These are phyloP conservation scores for Umbellularia californica DNA, from an alignment of 164 flowering plant species.

Conservation along the genomic window DNA sequence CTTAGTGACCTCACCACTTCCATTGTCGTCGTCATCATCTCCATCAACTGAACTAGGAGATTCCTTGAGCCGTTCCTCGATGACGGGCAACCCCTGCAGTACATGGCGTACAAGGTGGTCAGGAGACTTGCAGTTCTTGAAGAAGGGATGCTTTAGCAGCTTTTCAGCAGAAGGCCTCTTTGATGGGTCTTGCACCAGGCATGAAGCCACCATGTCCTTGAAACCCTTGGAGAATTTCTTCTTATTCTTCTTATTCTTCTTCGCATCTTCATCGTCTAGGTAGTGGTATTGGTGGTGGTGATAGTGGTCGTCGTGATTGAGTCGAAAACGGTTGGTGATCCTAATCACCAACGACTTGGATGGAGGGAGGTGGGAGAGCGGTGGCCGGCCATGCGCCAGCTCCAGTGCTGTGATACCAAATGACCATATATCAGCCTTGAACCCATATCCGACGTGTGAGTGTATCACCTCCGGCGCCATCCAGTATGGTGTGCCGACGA, in stretches of 20 bases:
- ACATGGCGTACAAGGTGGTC: conserved; percentile 57
- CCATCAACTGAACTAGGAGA: background rate
- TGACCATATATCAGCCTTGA: conserved; percentile 92
- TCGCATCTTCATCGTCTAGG: conserved; percentile 40
- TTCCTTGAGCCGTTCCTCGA: conserved; percentile 51
- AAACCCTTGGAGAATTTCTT: conserved; percentile 69
- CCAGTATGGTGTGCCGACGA: conserved; percentile 78
- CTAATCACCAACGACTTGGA: conserved; percentile 64
- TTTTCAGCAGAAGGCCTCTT: conserved; percentile 68
- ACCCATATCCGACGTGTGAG: conserved; percentile 65
- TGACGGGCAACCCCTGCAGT: conserved; percentile 56
- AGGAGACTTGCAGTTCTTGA: conserved; percentile 50
- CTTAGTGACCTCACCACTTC: conserved; percentile 26
- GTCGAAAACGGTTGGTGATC: conserved; percentile 51
- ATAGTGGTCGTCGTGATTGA: conserved; percentile 18
- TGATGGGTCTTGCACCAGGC: conserved; percentile 67
- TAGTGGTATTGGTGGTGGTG: background rate
- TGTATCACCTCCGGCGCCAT: conserved; percentile 93
- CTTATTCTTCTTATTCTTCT: conserved; percentile 21
- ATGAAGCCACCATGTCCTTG: conserved; percentile 68
- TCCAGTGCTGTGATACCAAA: conserved; percentile 86
- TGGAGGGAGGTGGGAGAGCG: conserved; percentile 75
- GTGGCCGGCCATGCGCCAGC: conserved; percentile 82
- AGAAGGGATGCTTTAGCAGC: conserved; percentile 69
- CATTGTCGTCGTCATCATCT: conserved; percentile 24